These are phyloP conservation scores for Boletus speciosus DNA, from an alignment of 768 basidiomycete genomes.

Conservation along the genomic window DNA sequence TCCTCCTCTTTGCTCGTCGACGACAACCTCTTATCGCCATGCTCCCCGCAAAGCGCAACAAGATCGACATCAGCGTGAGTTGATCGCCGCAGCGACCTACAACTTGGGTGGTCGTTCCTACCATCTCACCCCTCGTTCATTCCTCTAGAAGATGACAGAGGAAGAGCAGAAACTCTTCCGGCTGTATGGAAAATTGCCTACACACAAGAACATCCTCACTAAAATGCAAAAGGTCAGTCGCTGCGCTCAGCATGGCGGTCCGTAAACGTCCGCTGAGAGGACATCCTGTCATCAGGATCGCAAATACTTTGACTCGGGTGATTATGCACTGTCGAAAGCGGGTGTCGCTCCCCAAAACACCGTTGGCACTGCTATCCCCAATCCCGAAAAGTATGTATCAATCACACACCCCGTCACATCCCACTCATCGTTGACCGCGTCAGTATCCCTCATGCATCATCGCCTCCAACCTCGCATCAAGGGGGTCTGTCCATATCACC, in stretches of 20 bases:
- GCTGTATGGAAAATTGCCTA: slow-evolving; percentile 92
- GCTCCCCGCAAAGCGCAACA: slow-evolving; percentile 80
- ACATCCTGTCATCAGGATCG: slow-evolving; percentile 65
- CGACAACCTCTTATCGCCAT: slow-evolving; percentile 38
- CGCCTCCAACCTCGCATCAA: slow-evolving; percentile 54
- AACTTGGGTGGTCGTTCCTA: background rate
- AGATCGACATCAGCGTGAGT: slow-evolving; percentile 90
- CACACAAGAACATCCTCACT: slow-evolving; percentile 87
- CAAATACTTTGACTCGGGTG: slow-evolving; percentile 99
- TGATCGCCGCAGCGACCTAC: background rate
- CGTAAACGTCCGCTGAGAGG: slow-evolving; percentile 6
- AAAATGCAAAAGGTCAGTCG: slow-evolving; percentile 89
- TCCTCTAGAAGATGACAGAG: slow-evolving; percentile 65
- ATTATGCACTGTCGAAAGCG: slow-evolving; percentile 96
- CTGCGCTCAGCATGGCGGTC: background rate
- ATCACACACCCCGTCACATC: background rate
- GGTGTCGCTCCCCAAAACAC: slow-evolving; percentile 82
- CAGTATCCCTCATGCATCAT: slow-evolving; percentile 90
- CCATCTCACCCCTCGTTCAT: slow-evolving; percentile 15
- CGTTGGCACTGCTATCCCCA: slow-evolving; percentile 97
- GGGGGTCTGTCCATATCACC: slow-evolving; percentile 66
- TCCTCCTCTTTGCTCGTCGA: slow-evolving; percentile 22
- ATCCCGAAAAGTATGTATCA: slow-evolving; percentile 82
- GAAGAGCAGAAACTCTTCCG: slow-evolving; percentile 94
- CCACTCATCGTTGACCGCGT: background rate